Evolutionary conservation across 2,329 filamentous ascomycete genomes (phyloP), one percentile per base, ranked within the genome.

Genomic region (Fusarium tanahbumbuense): DNA sequence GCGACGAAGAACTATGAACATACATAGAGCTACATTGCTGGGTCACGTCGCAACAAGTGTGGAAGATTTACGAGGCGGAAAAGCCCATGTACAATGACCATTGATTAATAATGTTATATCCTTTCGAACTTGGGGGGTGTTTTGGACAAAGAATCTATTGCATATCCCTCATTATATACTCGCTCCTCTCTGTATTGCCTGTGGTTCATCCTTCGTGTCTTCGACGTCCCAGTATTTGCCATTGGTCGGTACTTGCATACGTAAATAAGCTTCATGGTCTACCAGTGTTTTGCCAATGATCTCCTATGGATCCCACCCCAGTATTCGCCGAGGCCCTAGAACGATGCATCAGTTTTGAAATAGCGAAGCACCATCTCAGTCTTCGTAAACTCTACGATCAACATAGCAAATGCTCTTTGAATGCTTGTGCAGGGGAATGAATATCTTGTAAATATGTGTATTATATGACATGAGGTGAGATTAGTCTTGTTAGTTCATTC

Each of bases 71-170:
- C 69, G 73, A 73, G 75, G 76, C 74, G 65, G 65, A 68, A 73
- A 74, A 74, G 76, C 77, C 78, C 74, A 70, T 82, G 80, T 82
- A 82, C 80, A 81, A 81, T 80, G 80, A 81, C 76, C 75, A 70
- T 78, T 80, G 78, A 78, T 77, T 81, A 81, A 79, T 81, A 81
- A 80, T 81, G 75, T 76, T 80, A 75, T 74, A 72, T 79, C 78
- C 76, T 72, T 73, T 72, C 73, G 62, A 72, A 67, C 68, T 70
- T 56, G 53, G 65, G 68, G 60, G 72, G 60, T 72, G 68, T 72
- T 73, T 73, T 73, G 70, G 69, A 70, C 66, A 67, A 71, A 67
- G 61, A 72, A 72, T 72, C 61, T 70, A 70, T 70, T 67, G 60
- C 68, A 71, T 70, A 66, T 66, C 60, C 63, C 65, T 67, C 68